These are phyloP conservation scores for Arthrobotrys pseudoclavata DNA, from an alignment of 2,329 filamentous ascomycete species.

Conservation along the genomic window DNA sequence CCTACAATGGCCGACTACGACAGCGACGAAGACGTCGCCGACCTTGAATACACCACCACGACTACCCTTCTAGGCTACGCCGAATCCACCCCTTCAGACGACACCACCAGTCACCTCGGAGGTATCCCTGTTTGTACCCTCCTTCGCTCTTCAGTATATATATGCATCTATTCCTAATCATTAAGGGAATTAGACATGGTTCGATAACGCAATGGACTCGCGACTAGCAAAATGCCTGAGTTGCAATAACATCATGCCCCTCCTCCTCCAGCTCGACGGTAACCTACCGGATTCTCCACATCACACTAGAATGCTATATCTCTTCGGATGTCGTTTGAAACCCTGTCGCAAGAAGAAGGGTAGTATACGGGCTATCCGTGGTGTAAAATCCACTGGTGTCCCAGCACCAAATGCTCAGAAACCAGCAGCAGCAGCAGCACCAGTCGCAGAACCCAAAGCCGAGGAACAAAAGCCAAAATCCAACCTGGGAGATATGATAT, in stretches of 20 bases:
- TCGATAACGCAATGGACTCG: slow-evolving; percentile 82
- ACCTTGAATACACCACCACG: slow-evolving; percentile 56
- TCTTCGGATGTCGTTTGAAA: slow-evolving; percentile 84
- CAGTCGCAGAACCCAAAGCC: slow-evolving; percentile 63
- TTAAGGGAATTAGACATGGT: slow-evolving; percentile 78
- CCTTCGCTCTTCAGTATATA: slow-evolving; percentile 17
- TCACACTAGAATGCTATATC: slow-evolving; percentile 88
- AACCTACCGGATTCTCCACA: slow-evolving; percentile 86
- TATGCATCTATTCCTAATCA: not conserved
- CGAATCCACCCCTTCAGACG: slow-evolving; percentile 77
- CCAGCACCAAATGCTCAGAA: slow-evolving; percentile 58
- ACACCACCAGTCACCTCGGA: slow-evolving; percentile 88
- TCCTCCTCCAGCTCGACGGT: slow-evolving; percentile 90
- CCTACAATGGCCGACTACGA: slow-evolving; percentile 55
- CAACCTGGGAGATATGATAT: slow-evolving; percentile 60
- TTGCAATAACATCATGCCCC: slow-evolving; percentile 84
- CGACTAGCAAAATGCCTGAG: slow-evolving; percentile 85
- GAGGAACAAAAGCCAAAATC: slow-evolving; percentile 65
- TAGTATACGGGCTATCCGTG: slow-evolving; percentile 75
- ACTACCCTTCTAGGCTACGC: slow-evolving; percentile 90
- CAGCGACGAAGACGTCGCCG: slow-evolving; percentile 52
- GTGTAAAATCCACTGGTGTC: slow-evolving; percentile 65
- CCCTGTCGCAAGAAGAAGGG: slow-evolving; percentile 85
- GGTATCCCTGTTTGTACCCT: slow-evolving; percentile 79
- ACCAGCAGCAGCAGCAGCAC: not conserved